Conservation (phyloP, 805 yeast genomes). For the Candida germanica region DNA sequence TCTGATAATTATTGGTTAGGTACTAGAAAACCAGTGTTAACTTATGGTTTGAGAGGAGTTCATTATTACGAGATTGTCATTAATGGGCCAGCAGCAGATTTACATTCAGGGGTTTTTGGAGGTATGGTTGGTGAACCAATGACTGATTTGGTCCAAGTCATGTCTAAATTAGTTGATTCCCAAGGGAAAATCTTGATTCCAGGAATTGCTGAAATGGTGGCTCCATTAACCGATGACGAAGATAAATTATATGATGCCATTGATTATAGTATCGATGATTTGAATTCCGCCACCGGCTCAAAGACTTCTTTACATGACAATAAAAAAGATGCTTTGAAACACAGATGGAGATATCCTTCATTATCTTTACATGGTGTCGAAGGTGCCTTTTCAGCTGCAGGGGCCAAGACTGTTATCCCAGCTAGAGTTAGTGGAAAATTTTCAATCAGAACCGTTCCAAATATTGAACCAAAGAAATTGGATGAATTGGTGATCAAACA, state of each 20-base stretch:
- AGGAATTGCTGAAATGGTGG: constrained; percentile 92
- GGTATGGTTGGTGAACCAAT: constrained; percentile 97
- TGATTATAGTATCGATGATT: constrained; percentile 79
- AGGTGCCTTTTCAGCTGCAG: constrained; percentile 92
- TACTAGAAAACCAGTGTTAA: constrained; percentile 91
- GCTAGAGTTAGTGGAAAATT: constrained; percentile 92
- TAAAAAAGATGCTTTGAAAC: constrained; percentile 87
- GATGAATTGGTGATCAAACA: constrained; percentile 74
- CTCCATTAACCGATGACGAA: constrained; percentile 84
- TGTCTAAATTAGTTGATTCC: constrained; percentile 74
- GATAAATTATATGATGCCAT: constrained; percentile 75
- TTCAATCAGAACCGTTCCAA: constrained; percentile 95
- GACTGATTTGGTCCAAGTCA: constrained; percentile 81
- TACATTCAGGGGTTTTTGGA: constrained; percentile 97
- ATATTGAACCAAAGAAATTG: constrained; percentile 77
- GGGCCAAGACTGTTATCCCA: constrained; percentile 98
- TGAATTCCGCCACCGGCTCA: constrained; percentile 87
- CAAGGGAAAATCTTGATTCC: constrained; percentile 83
- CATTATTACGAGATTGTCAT: constrained; percentile 83
- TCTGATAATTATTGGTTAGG: constrained; percentile 99
- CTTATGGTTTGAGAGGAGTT: constrained; percentile 97
- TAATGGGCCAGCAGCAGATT: constrained; percentile 93
- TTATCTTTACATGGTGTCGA: constrained; percentile 94
- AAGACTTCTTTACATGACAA: constrained; percentile 72
- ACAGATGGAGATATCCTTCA: constrained; percentile 98